These are phyloP conservation scores for Bacidia rubella DNA, from an alignment of 495 filamentous ascomycete species.

Conservation along the genomic window DNA sequence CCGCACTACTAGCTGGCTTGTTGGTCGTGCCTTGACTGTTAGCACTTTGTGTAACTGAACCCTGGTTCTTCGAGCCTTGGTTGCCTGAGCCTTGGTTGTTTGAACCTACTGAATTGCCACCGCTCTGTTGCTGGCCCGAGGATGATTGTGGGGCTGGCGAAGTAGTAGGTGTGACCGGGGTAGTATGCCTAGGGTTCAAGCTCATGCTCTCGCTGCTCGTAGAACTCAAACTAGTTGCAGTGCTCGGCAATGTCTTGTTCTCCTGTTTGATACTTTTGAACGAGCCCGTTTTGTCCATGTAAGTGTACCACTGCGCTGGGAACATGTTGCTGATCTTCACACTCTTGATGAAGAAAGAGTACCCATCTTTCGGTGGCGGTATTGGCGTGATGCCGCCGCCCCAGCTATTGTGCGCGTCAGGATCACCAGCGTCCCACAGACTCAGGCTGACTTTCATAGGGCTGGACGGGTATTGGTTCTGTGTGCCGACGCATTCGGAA, in stretches of 20 bases:
- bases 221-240: not conserved
- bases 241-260: slow-evolving; percentile 4
- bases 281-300: slow-evolving; percentile 26
- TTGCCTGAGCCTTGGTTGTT: not conserved
- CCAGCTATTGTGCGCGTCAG: slow-evolving; percentile 35
- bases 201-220: not conserved
- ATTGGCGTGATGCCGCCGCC: slow-evolving; percentile 21
- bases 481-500: slow-evolving; percentile 45
- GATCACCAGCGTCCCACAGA: slow-evolving; percentile 70
- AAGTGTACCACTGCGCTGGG: slow-evolving; percentile 26
- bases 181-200: not conserved
- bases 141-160: not conserved
- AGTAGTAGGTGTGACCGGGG: too few relatives aligned
- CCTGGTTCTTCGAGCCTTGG: too few relatives aligned
- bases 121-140: too few relatives aligned
- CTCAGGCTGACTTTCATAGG: slow-evolving; percentile 76
- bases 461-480: slow-evolving; percentile 74
- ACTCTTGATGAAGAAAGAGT: slow-evolving; percentile 51
- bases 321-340: slow-evolving; percentile 28
- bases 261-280: slow-evolving; percentile 25
- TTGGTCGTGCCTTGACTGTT: too few relatives aligned
- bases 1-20: too few relatives aligned
- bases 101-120: too few relatives aligned
- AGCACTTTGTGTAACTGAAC: too few relatives aligned
- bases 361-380: slow-evolving; percentile 43